Percentiles rank a stretch among this genome's conserved stretches.
phyloP scores from a whole-genome alignment of 2,329 filamentous ascomycete genomes.

The Blastomyces emzantsi region DNA sequence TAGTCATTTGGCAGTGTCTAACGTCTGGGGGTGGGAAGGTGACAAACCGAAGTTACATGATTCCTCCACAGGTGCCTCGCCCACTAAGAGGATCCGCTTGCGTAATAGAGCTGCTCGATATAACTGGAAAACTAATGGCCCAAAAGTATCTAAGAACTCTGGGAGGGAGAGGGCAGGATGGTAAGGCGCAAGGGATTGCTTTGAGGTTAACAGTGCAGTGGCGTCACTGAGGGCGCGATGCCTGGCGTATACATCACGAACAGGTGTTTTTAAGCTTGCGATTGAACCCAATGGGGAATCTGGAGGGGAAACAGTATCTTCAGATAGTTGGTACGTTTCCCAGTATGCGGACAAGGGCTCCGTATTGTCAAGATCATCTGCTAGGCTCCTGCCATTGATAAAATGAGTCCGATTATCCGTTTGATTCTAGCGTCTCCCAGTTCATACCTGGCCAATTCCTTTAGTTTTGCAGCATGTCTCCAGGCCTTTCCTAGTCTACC shows the following conservation, averaged over 20 bases:
- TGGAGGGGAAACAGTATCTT: constrained; percentile 30
- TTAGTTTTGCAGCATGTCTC: constrained; percentile 71
- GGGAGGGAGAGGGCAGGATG: constrained; percentile 83
- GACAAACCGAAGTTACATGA: constrained; percentile 76
- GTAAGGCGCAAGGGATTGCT: constrained; percentile 59
- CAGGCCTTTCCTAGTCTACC: constrained; percentile 81
- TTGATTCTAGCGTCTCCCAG: background rate
- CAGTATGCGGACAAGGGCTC: constrained; percentile 69
- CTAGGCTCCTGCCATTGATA: constrained; percentile 42
- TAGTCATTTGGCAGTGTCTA: constrained; percentile 16
- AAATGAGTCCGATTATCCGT: background rate
- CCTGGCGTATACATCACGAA: constrained; percentile 37
- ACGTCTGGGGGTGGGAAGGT: background rate
- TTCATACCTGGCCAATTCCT: constrained; percentile 60
- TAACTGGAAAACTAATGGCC: constrained; percentile 84
- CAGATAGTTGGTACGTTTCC: constrained; percentile 42
- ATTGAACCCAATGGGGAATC: constrained; percentile 48
- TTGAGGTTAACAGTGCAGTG: constrained; percentile 32
- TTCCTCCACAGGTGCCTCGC: constrained; percentile 73
- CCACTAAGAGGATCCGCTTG: constrained; percentile 79
- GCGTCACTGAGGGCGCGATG: constrained; percentile 36
- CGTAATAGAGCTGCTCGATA: constrained; percentile 78
- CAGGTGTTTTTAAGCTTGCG: constrained; percentile 41
- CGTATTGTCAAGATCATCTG: constrained; percentile 55
- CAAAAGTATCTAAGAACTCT: constrained; percentile 70